A percentile compares a stretch with the other conserved stretches of the same genome.
phyloP scores from a whole-genome alignment of 2,329 filamentous ascomycete genomes.

The Cryphonectria radicalis region DNA sequence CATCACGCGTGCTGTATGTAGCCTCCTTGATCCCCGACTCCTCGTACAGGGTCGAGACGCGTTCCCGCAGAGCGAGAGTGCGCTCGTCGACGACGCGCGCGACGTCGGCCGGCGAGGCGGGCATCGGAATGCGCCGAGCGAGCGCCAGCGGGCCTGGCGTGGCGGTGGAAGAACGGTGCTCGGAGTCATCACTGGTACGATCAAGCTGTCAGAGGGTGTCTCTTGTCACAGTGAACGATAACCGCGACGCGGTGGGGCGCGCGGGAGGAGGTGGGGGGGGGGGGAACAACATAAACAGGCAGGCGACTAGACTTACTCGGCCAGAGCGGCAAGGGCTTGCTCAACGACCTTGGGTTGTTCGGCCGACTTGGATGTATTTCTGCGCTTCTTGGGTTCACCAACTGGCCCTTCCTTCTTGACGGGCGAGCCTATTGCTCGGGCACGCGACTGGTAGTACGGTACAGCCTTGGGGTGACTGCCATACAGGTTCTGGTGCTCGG shows the following conservation, averaged over 20 bases:
- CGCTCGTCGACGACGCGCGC: conserved; percentile 76
- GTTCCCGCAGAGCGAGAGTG: conserved; percentile 67
- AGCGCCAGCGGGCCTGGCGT: conserved; percentile 58
- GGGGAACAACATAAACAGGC: neutral
- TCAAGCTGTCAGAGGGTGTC: conserved; percentile 15
- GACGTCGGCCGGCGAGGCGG: conserved; percentile 79
- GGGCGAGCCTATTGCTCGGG: conserved; percentile 62
- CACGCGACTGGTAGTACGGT: conserved; percentile 76
- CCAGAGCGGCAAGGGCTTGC: conserved; percentile 41
- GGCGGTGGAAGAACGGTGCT: conserved; percentile 52
- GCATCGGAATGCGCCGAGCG: conserved; percentile 69
- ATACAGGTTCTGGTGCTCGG: conserved; percentile 69
- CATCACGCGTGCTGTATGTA: conserved; percentile 68
- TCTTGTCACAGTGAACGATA: conserved; percentile 15
- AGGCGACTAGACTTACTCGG: conserved; percentile 46
- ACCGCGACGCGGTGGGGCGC: conserved; percentile 18
- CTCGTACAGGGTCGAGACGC: conserved; percentile 66
- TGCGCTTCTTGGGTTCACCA: conserved; percentile 48
- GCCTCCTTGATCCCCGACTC: conserved; percentile 69
- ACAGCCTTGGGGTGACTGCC: conserved; percentile 66
- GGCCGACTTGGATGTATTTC: conserved; percentile 49
- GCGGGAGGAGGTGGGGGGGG: neutral
- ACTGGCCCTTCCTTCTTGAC: conserved; percentile 59
- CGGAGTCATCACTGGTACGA: conserved; percentile 38
- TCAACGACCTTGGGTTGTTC: conserved; percentile 36